These are phyloP conservation scores for Tilletiaria anomala DNA, from an alignment of 1,284 basidiomycete species.

Conservation along the genomic window DNA sequence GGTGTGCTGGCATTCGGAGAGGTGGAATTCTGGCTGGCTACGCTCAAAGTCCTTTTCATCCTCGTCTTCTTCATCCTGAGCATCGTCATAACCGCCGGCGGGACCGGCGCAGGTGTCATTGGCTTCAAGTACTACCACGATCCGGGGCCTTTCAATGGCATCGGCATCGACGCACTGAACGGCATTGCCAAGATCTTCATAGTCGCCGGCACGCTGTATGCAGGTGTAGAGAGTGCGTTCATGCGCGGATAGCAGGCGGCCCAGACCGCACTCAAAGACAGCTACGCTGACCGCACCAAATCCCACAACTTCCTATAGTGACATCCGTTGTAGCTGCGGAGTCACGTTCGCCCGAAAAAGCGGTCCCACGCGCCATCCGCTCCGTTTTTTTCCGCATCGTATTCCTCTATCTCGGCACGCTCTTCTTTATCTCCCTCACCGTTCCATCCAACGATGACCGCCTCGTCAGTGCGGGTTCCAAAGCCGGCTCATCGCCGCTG, in stretches of 20 bases:
- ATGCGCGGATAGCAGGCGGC: no score
- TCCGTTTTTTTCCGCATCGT: conserved; percentile 22
- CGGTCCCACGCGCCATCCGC: conserved; percentile 25
- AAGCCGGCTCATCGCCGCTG: conserved; percentile 35
- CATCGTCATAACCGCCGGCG: conserved; percentile 30
- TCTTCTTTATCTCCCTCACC: conserved; percentile 33
- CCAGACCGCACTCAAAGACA: no score
- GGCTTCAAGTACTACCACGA: conserved; percentile 36
- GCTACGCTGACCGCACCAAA: no score
- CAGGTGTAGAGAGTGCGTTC: no score
- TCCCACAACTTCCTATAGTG: no score
- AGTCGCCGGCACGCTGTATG: no score
- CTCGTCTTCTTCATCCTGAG: conserved; percentile 32
- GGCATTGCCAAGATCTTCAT: no score
- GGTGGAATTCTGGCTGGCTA: conserved; percentile 42
- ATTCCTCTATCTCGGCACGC: conserved; percentile 42
- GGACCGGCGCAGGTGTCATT: conserved; percentile 15
- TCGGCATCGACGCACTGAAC: no score
- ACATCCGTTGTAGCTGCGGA: conserved; percentile 66
- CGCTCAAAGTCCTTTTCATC: conserved; percentile 34
- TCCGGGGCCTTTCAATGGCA: conserved; percentile 43
- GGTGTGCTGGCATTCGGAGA: conserved; percentile 44
- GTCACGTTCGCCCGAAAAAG: conserved; percentile 41
- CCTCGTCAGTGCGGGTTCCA: conserved; percentile 13
- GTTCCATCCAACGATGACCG: conserved; percentile 18